Percentiles rank a stretch among this genome's conserved stretches.
These are phyloP conservation scores for Calonectria leucothoes DNA, from an alignment of 2,329 filamentous ascomycete species.

Conservation along the genomic window DNA sequence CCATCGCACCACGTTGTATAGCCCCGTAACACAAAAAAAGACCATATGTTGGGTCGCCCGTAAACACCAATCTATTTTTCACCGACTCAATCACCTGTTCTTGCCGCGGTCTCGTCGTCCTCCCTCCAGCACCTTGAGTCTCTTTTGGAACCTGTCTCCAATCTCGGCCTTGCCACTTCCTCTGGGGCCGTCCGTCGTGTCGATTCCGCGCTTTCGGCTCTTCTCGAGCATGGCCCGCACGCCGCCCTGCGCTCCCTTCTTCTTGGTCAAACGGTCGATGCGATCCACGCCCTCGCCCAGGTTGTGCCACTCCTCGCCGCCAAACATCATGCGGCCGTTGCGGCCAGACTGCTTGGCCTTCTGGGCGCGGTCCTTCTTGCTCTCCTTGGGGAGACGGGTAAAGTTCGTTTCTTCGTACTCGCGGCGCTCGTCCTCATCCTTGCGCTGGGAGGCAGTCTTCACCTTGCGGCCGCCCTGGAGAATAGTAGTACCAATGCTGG, in stretches of 20 bases:
- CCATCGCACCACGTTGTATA: neutral
- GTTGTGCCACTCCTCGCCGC: slow-evolving; percentile 93
- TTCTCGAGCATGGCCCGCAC: slow-evolving; percentile 78
- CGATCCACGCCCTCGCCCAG: slow-evolving; percentile 87
- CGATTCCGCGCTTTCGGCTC: slow-evolving; percentile 83
- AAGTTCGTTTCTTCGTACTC: slow-evolving; percentile 96
- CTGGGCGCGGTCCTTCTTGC: slow-evolving; percentile 86
- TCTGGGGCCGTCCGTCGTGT: slow-evolving; percentile 76
- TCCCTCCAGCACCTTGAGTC: slow-evolving; percentile 66
- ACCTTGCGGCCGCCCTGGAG: slow-evolving; percentile 80
- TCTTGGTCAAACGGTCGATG: slow-evolving; percentile 84
- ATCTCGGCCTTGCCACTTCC: slow-evolving; percentile 72
- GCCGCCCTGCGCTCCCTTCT: slow-evolving; percentile 68
- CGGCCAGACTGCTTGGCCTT: slow-evolving; percentile 64
- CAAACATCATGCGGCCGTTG: slow-evolving; percentile 74
- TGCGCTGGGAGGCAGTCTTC: slow-evolving; percentile 81
- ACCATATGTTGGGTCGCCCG: neutral
- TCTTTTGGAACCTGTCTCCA: slow-evolving; percentile 81
- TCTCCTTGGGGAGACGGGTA: slow-evolving; percentile 83
- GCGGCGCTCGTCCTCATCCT: slow-evolving; percentile 80
- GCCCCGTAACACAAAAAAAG: neutral
- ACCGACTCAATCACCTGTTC: slow-evolving; percentile 45
- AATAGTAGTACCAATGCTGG: slow-evolving; percentile 93
- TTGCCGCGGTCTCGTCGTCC: slow-evolving; percentile 59
- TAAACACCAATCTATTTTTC: slow-evolving; percentile 23